Evolutionary conservation across 2,329 filamentous ascomycete species (phyloP).

Genomic region (Xenosphaeropsis pyriputrescens): DNA sequence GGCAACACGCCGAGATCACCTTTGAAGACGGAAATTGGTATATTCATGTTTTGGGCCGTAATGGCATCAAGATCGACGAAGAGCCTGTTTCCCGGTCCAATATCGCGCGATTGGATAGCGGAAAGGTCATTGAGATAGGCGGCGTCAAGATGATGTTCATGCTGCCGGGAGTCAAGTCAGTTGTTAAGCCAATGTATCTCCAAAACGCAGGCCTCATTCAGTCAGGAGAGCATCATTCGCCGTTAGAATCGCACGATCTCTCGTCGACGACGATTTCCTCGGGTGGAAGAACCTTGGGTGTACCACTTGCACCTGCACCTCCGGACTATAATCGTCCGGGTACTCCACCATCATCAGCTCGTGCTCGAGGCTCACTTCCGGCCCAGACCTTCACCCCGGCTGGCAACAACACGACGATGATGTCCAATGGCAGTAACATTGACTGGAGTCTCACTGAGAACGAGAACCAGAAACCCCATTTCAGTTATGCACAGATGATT

Average conservation of each 20-base stretch:
- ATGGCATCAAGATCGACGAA: conserved; percentile 78
- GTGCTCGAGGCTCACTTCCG: conserved; percentile 9
- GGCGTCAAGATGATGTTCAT: conserved; percentile 98
- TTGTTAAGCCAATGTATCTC: conserved; percentile 54
- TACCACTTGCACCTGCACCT: conserved; percentile 40
- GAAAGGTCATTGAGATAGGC: conserved; percentile 81
- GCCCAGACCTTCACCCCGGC: conserved; percentile 12
- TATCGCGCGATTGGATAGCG: conserved; percentile 57
- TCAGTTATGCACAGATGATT: conserved; percentile 94
- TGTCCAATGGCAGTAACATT: conserved; percentile 38
- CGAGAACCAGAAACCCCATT: conserved; percentile 86
- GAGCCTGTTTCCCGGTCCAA: conserved; percentile 49
- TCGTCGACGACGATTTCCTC: background rate
- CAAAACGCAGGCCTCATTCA: conserved; percentile 45
- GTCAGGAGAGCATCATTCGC: conserved; percentile 6
- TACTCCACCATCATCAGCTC: conserved; percentile 27
- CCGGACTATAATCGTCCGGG: conserved; percentile 44
- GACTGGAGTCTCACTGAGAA: conserved; percentile 73
- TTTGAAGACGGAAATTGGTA: conserved; percentile 68
- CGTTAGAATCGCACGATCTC: conserved; percentile 8
- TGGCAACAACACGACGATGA: conserved; percentile 18
- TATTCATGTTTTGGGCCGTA: conserved; percentile 77
- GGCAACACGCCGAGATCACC: conserved; percentile 60
- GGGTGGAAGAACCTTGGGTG: conserved; percentile 8
- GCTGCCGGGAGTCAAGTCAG: conserved; percentile 61